Evolutionary conservation across 73 alveolate species (phyloP).

Genomic region (Breviolum minutum): DNA sequence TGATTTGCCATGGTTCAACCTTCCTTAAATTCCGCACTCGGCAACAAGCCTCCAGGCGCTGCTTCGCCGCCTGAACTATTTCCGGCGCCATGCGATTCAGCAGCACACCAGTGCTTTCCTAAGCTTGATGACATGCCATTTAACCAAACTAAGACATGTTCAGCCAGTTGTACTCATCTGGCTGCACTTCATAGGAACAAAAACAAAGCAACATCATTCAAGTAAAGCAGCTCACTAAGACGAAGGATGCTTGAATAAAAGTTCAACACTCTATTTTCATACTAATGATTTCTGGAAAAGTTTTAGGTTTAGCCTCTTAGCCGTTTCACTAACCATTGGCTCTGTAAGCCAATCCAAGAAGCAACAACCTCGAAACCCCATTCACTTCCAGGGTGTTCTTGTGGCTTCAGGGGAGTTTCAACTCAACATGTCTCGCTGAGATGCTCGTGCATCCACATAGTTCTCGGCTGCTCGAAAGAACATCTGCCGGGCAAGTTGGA

Average conservation of each 20-base stretch:
- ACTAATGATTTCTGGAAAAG: background rate
- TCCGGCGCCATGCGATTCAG: constrained; percentile 94
- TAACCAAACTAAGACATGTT: background rate
- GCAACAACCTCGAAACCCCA: no score
- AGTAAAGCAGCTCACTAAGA: no score
- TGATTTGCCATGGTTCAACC: background rate
- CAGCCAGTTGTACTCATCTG: background rate
- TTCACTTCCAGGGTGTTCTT: no score
- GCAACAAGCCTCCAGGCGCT: constrained; percentile 87
- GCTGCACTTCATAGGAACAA: no score
- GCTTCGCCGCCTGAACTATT: constrained; percentile 78
- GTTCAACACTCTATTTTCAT: no score
- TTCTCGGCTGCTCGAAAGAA: constrained; percentile 74
- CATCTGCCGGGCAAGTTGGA: constrained; percentile 82
- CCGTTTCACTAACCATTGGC: background rate
- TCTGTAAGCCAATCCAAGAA: background rate
- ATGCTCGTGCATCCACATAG: constrained; percentile 52
- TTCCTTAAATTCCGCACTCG: background rate
- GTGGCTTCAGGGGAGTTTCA: background rate
- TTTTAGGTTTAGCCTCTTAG: background rate
- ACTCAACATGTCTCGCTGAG: background rate
- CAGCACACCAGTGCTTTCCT: constrained; percentile 94
- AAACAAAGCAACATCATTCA: no score
- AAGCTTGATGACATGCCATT: background rate
- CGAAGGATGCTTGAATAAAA: no score